These are phyloP conservation scores for Eremothecium sinecaudum DNA, from an alignment of 1,139 yeast genomes.

Conservation along the genomic window DNA sequence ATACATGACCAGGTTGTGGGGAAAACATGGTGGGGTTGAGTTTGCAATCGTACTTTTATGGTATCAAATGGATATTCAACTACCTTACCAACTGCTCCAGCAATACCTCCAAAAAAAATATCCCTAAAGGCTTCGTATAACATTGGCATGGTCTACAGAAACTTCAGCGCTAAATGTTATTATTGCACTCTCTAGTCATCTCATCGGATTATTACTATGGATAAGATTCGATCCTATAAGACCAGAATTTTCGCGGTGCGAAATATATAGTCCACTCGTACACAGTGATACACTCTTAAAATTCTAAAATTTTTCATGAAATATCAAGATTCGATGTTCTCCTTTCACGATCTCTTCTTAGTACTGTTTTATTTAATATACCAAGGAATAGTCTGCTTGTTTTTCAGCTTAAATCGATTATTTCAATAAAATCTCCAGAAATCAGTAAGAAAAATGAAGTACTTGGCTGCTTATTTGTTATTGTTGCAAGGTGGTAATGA, in stretches of 20 bases:
- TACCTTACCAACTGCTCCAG: constrained; percentile 78
- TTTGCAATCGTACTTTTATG: constrained; percentile 77
- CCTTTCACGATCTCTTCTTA: not conserved
- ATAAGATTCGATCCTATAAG: too few species aligned
- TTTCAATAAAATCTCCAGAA: constrained; percentile 19
- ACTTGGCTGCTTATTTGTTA: constrained; percentile 87
- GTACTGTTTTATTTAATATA: constrained; percentile 16
- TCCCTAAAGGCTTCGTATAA: constrained; percentile 11
- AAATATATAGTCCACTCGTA: constrained; percentile 2
- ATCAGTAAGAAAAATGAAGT: constrained; percentile 56
- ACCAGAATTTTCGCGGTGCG: constrained; percentile 5
- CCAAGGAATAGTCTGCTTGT: constrained; percentile 33
- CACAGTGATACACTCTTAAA: constrained; percentile 5
- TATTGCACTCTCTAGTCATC: too few species aligned
- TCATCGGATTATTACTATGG: too few species aligned
- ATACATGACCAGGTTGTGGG: constrained; percentile 42
- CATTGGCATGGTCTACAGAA: not conserved
- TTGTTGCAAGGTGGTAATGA: constrained; percentile 79
- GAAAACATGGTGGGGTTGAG: constrained; percentile 42
- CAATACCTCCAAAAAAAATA: constrained; percentile 32
- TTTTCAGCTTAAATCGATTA: constrained; percentile 32
- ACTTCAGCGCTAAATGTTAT: too few species aligned
- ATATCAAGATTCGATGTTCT: not conserved
- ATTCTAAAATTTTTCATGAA: constrained; percentile 4
- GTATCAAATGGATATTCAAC: constrained; percentile 93